Percentiles rank a stretch among this genome's conserved stretches.
These are phyloP conservation scores for Ehretia macrophylla DNA, from an alignment of 257 asterid species.

Conservation along the genomic window DNA sequence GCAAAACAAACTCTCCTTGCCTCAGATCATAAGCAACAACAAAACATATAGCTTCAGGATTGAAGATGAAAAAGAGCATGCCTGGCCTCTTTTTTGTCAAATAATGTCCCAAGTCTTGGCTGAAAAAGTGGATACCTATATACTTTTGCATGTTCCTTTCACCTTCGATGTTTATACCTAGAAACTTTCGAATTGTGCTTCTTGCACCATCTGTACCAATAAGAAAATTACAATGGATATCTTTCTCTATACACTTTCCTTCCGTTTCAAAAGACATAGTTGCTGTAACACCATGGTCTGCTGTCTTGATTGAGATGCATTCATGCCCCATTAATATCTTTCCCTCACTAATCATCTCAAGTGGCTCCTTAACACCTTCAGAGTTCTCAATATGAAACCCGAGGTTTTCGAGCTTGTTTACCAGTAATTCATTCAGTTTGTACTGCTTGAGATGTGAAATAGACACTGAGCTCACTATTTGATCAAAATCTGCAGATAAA, in stretches of 20 bases:
- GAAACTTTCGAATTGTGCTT: slow-evolving; percentile 68
- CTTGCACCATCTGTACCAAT: slow-evolving; percentile 88
- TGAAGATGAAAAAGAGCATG: slow-evolving; percentile 80
- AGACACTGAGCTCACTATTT: slow-evolving; percentile 67
- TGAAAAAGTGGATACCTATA: slow-evolving; percentile 73
- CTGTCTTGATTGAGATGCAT: slow-evolving; percentile 43
- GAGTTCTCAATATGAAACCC: slow-evolving; percentile 37
- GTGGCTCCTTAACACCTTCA: slow-evolving; percentile 9
- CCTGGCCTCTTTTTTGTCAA: slow-evolving; percentile 82
- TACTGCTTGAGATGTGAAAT: slow-evolving; percentile 94
- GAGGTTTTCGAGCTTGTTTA: slow-evolving; percentile 54
- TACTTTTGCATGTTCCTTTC: slow-evolving; percentile 70
- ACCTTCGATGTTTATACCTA: slow-evolving; percentile 70
- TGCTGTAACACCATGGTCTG: slow-evolving; percentile 44
- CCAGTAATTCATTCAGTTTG: slow-evolving; percentile 58
- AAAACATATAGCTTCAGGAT: slow-evolving; percentile 74
- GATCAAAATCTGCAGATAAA: slow-evolving; percentile 58
- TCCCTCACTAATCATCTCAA: too few relatives aligned
- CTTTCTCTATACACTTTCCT: slow-evolving; percentile 40
- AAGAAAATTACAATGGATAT: slow-evolving; percentile 54
- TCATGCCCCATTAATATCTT: slow-evolving; percentile 70
- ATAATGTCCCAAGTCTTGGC: slow-evolving; percentile 71
- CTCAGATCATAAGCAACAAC: slow-evolving; percentile 85
- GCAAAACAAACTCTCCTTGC: slow-evolving; percentile 79
- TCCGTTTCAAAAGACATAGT: slow-evolving; percentile 30